Evolutionary conservation across 257 asterid genomes (phyloP).

Genomic region (Gentiana straminea): DNA sequence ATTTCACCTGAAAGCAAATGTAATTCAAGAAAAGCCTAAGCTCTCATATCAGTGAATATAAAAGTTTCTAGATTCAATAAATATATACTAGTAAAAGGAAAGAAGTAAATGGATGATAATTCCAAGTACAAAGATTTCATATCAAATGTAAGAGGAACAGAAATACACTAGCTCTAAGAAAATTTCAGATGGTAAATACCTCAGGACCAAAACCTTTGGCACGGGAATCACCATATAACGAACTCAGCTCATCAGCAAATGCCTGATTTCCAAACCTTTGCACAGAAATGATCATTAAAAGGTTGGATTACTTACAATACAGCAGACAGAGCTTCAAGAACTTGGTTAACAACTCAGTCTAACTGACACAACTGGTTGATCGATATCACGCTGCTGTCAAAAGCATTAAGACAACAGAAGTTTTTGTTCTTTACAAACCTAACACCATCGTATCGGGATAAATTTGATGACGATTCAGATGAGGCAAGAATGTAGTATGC

Average conservation of each 20-base stretch:
- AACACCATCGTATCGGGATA: constrained; percentile 94
- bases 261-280: constrained; percentile 80
- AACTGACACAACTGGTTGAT: too few relatives aligned
- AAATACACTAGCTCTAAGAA: neutral
- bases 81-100: neutral
- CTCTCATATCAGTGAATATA: neutral
- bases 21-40: neutral
- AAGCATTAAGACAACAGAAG: too few relatives aligned
- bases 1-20: constrained; percentile 54
- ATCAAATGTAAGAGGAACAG: neutral
- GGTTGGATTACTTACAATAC: neutral
- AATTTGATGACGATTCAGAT: constrained; percentile 90
- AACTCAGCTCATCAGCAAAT: constrained; percentile 55
- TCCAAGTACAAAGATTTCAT: neutral
- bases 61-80: too few relatives aligned
- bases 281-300: neutral
- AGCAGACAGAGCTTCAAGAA: too few relatives aligned
- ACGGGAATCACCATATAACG: constrained; percentile 82
- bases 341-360: too few relatives aligned
- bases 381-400: too few relatives aligned
- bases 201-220: constrained; percentile 93
- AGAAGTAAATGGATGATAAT: too few relatives aligned
- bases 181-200: constrained; percentile 30
- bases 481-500: constrained; percentile 96
- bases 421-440: constrained; percentile 31